Evolutionary conservation across 164 flowering plant species (phyloP).

Genomic region (Cinnamomum micranthum): DNA sequence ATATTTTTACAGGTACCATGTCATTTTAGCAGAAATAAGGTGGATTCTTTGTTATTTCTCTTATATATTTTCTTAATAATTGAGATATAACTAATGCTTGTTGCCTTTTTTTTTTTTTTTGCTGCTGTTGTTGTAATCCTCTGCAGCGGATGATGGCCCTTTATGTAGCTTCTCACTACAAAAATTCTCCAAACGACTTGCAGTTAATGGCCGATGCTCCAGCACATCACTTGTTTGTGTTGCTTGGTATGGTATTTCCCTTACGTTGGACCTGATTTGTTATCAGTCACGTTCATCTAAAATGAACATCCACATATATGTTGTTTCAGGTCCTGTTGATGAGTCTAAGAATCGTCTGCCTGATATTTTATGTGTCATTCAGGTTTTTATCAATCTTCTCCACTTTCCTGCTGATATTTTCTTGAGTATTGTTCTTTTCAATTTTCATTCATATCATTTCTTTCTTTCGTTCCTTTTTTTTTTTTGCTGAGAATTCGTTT

Average conservation of each 20-base stretch:
- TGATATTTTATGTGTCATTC: conserved; percentile 91
- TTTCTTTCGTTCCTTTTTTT: too few relatives aligned
- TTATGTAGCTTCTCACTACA: conserved; percentile 96
- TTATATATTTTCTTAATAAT: background rate
- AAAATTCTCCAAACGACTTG: conserved; percentile 94
- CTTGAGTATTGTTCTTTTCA: conserved; percentile 1
- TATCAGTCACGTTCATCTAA: background rate
- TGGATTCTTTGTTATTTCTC: background rate
- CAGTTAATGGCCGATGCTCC: conserved; percentile 99
- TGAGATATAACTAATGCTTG: background rate
- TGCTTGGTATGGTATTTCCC: conserved; percentile 58
- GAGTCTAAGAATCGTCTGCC: conserved; percentile 88
- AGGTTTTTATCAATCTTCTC: conserved; percentile 43
- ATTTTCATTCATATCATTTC: background rate
- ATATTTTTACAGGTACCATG: conserved; percentile 75
- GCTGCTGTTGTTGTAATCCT: background rate
- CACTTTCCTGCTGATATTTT: background rate
- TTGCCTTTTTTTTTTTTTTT: too few relatives aligned
- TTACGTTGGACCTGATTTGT: background rate
- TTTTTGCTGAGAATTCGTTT: background rate
- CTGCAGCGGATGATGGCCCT: conserved; percentile 97
- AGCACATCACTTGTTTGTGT: conserved; percentile 94
- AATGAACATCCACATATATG: background rate
- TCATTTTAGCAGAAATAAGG: conserved; percentile 2
- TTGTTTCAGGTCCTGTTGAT: conserved; percentile 83